These are phyloP conservation scores for Fomitopsis schrenkii DNA, from an alignment of 1,284 basidiomycete genomes.

Conservation along the genomic window DNA sequence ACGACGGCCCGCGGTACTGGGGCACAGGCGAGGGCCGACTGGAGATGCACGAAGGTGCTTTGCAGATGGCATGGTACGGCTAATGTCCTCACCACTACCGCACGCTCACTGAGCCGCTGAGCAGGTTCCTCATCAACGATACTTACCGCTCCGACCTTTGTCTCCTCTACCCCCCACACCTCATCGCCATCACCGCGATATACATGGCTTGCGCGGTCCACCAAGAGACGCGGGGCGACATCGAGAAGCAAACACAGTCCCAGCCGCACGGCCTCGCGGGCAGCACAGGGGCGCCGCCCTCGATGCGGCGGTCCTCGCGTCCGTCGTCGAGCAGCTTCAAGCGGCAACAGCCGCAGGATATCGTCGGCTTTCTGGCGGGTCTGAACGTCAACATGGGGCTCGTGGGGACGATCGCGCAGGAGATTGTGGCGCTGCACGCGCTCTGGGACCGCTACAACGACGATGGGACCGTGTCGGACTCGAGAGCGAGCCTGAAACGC, in stretches of 20 bases:
- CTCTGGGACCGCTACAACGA: conserved; percentile 83
- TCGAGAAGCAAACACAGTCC: conserved; percentile 23
- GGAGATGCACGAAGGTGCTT: conserved; percentile 59
- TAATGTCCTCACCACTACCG: not conserved
- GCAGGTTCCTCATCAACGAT: conserved; percentile 95
- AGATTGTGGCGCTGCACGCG: conserved; percentile 86
- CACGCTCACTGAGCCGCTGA: not conserved
- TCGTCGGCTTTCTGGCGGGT: conserved; percentile 79
- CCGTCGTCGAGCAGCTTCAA: conserved; percentile 31
- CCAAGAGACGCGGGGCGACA: conserved; percentile 43
- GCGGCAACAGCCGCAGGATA: conserved; percentile 48
- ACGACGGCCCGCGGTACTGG: conserved; percentile 69
- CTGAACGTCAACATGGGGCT: conserved; percentile 83
- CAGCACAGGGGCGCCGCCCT: conserved; percentile 12
- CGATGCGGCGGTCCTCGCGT: conserved; percentile 54
- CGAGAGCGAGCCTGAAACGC: conserved; percentile 18
- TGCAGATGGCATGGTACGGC: conserved; percentile 74
- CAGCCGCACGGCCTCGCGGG: conserved; percentile 8
- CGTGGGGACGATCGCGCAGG: conserved; percentile 85
- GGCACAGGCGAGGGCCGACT: conserved; percentile 67
- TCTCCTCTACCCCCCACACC: conserved; percentile 89
- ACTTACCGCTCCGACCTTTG: conserved; percentile 90
- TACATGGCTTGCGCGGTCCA: conserved; percentile 82
- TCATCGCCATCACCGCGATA: conserved; percentile 88
- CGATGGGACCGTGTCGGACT: conserved; percentile 30